phyloP scores from a whole-genome alignment of 139 green algal species.

The Chlorella sp. region DNA sequence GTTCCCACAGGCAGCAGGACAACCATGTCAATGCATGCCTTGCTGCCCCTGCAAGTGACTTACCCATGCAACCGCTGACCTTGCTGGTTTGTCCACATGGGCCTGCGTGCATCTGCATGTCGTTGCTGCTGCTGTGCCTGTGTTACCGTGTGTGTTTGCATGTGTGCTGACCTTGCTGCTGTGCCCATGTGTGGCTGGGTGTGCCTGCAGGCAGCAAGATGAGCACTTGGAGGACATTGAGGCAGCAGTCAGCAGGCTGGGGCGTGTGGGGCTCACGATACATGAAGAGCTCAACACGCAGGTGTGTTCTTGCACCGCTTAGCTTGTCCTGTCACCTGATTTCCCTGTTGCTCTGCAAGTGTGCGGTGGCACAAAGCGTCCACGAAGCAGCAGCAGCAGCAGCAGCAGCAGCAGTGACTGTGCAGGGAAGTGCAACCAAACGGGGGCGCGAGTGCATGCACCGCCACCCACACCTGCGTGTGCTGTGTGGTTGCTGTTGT shows the following conservation, averaged over 20 bases:
- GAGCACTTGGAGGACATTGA: conserved; percentile 63
- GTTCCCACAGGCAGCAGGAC: too few relatives aligned
- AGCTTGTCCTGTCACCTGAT: background rate
- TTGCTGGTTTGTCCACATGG: too few relatives aligned
- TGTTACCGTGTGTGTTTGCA: too few relatives aligned
- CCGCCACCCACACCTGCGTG: background rate
- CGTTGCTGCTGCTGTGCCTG: too few relatives aligned
- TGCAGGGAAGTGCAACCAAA: background rate
- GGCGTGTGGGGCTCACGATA: conserved; percentile 65
- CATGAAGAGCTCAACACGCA: conserved; percentile 59
- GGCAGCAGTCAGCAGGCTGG: conserved; percentile 57
- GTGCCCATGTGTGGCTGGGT: too few relatives aligned
- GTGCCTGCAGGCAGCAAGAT: conserved; percentile 57
- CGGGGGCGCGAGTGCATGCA: background rate
- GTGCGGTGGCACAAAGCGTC: background rate
- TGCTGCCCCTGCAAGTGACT: too few relatives aligned
- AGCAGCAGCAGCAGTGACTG: background rate
- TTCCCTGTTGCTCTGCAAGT: background rate
- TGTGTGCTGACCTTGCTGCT: too few relatives aligned
- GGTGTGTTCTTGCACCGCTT: conserved; percentile 1
- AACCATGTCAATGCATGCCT: too few relatives aligned
- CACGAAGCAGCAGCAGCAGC: background rate
- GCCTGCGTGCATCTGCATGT: too few relatives aligned
- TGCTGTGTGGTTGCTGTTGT: background rate
- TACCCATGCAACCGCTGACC: too few relatives aligned